These are phyloP conservation scores for Penicillium sp. DNA, from an alignment of 2,329 filamentous ascomycete genomes.

Conservation along the genomic window DNA sequence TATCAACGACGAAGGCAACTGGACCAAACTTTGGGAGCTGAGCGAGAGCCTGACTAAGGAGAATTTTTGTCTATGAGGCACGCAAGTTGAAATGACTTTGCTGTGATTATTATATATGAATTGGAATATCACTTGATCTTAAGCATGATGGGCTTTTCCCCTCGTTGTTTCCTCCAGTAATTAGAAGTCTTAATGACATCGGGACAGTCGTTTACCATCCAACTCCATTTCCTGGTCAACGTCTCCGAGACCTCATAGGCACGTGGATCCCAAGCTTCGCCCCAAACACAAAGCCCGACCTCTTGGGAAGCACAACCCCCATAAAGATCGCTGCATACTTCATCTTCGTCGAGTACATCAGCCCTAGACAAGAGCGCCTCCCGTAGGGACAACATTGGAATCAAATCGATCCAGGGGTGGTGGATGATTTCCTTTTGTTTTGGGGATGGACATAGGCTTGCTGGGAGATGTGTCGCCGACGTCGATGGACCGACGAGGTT, in stretches of 20 bases:
- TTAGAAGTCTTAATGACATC: constrained; percentile 25
- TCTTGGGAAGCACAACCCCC: constrained; percentile 8
- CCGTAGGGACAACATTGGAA: constrained; percentile 21
- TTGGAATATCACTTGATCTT: not conserved
- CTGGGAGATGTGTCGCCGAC: constrained; percentile 7
- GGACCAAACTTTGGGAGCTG: constrained; percentile 24
- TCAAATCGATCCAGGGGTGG: constrained; percentile 26
- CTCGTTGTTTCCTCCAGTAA: constrained; percentile 16
- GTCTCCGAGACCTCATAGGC: constrained; percentile 26
- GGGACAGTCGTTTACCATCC: constrained; percentile 19
- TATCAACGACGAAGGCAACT: constrained; percentile 16
- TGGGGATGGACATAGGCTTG: constrained; percentile 13
- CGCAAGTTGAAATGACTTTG: not conserved
- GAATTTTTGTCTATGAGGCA: constrained; percentile 15
- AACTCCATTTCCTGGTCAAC: constrained; percentile 22
- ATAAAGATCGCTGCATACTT: constrained; percentile 17
- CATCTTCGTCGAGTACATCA: constrained; percentile 18
- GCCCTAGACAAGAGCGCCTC: constrained; percentile 17
- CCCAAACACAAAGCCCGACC: constrained; percentile 23
- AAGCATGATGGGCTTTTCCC: constrained; percentile 11
- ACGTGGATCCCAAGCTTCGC: constrained; percentile 24
- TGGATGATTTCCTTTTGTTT: constrained; percentile 17
- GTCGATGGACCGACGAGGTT: constrained; percentile 12
- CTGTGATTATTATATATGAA: not conserved
- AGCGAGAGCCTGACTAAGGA: constrained; percentile 26